These are phyloP conservation scores for Acmispon strigosus DNA, from an alignment of 306 rosid species.

Conservation along the genomic window DNA sequence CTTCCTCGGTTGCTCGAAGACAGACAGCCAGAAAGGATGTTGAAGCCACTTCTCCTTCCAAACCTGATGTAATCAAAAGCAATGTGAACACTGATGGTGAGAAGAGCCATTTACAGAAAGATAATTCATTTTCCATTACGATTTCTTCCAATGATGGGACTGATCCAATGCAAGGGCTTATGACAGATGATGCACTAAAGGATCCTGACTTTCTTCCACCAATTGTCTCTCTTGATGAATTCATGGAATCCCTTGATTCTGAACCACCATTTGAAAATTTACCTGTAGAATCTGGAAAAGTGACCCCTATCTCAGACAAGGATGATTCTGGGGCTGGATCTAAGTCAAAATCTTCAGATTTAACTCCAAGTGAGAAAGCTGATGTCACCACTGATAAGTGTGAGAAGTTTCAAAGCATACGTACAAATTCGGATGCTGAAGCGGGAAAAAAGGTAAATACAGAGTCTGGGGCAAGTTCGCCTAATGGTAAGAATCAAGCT, in stretches of 20 bases:
- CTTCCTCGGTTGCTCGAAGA: slow-evolving; percentile 32
- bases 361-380: slow-evolving; percentile 23
- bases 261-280: slow-evolving; percentile 77
- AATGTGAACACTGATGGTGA: slow-evolving; percentile 22
- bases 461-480: slow-evolving; percentile 16
- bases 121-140: slow-evolving; percentile 35
- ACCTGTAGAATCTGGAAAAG: slow-evolving; percentile 43
- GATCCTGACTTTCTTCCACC: slow-evolving; percentile 77
- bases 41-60: slow-evolving; percentile 27
- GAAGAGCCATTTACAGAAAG: slow-evolving; percentile 34
- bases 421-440: slow-evolving; percentile 11
- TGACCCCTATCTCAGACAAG: slow-evolving; percentile 31
- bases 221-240: slow-evolving; percentile 86
- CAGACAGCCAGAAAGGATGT: slow-evolving; percentile 32
- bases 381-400: slow-evolving; percentile 21
- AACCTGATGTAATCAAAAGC: slow-evolving; percentile 29
- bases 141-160: slow-evolving; percentile 57
- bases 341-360: slow-evolving; percentile 34
- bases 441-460: slow-evolving; percentile 20
- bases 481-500: slow-evolving; percentile 15
- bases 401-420: slow-evolving; percentile 22
- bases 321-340: slow-evolving; percentile 37
- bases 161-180: slow-evolving; percentile 75
- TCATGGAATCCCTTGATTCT: slow-evolving; percentile 80
- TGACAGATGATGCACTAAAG: slow-evolving; percentile 73